Percentiles rank a stretch among this genome's conserved stretches.
phyloP scores from a whole-genome alignment of 129 eudicot genomes.

The Gnaphalium uliginosum region DNA sequence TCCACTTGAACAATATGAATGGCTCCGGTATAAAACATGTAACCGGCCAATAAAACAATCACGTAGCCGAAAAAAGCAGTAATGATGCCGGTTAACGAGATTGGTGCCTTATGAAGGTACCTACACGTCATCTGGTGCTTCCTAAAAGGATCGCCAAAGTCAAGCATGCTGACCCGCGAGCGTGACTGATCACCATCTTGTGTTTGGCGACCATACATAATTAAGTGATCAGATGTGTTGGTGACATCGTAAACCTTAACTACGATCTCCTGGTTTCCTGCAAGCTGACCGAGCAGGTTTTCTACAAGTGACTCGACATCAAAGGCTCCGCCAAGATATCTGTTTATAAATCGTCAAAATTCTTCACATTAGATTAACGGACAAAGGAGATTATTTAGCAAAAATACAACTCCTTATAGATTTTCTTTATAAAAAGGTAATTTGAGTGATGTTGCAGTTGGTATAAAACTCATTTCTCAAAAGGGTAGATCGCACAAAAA shows the following conservation, averaged over 20 bases:
- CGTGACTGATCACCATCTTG: slow-evolving; percentile 67
- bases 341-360: slow-evolving; percentile 27
- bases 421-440: neutral
- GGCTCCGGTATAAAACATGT: slow-evolving; percentile 54
- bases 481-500: neutral
- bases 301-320: slow-evolving; percentile 93
- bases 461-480: neutral
- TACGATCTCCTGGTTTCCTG: slow-evolving; percentile 74
- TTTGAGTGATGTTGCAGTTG: neutral
- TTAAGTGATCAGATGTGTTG: slow-evolving; percentile 66
- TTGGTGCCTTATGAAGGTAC: slow-evolving; percentile 68
- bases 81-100: slow-evolving; percentile 48
- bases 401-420: neutral
- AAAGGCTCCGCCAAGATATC: slow-evolving; percentile 78
- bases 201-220: slow-evolving; percentile 71
- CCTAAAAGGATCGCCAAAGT: slow-evolving; percentile 87
- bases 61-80: slow-evolving; percentile 45
- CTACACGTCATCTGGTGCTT: slow-evolving; percentile 87
- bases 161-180: slow-evolving; percentile 57
- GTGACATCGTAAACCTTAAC: slow-evolving; percentile 85
- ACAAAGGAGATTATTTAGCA: neutral
- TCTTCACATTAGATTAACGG: neutral
- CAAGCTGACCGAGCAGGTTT: slow-evolving; percentile 85
- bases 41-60: slow-evolving; percentile 53
- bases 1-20: slow-evolving; percentile 62